Conservation (phyloP, 371 early-diverging fungal species). For the Mucor sp. region DNA sequence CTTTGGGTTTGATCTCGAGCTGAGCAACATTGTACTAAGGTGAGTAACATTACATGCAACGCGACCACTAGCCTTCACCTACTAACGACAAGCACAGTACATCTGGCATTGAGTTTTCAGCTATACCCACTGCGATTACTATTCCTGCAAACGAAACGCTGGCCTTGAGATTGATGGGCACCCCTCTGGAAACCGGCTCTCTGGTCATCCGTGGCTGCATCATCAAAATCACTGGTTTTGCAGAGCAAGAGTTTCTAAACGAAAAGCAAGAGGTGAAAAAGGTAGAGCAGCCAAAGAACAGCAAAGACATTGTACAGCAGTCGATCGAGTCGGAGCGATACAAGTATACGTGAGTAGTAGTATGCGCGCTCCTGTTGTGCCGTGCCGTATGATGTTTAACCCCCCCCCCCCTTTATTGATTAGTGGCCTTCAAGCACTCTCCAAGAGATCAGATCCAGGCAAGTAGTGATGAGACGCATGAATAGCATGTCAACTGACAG, state of each 20-base stretch:
- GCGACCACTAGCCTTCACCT: neutral
- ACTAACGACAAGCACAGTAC: conserved; percentile 43
- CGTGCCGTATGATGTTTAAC: too few relatives aligned
- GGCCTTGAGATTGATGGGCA: conserved; percentile 66
- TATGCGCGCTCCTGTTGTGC: too few relatives aligned
- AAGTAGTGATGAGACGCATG: neutral
- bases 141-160: conserved; percentile 72
- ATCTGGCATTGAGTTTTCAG: conserved; percentile 63
- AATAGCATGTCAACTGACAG: neutral
- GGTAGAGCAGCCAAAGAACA: conserved; percentile 14
- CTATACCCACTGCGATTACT: conserved; percentile 58
- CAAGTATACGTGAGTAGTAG: conserved; percentile 20
- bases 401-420: neutral
- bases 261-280: conserved; percentile 39
- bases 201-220: conserved; percentile 69
- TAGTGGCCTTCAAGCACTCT: conserved; percentile 23
- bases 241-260: conserved; percentile 71
- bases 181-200: conserved; percentile 66
- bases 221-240: conserved; percentile 75
- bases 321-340: conserved; percentile 18
- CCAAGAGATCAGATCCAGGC: neutral
- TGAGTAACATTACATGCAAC: conserved; percentile 17
- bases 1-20: conserved; percentile 79
- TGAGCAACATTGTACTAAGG: conserved; percentile 68
- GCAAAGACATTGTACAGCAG: neutral